Conservation (phyloP, 345 rosid genomes). For the Hibiscus mutabilis region DNA sequence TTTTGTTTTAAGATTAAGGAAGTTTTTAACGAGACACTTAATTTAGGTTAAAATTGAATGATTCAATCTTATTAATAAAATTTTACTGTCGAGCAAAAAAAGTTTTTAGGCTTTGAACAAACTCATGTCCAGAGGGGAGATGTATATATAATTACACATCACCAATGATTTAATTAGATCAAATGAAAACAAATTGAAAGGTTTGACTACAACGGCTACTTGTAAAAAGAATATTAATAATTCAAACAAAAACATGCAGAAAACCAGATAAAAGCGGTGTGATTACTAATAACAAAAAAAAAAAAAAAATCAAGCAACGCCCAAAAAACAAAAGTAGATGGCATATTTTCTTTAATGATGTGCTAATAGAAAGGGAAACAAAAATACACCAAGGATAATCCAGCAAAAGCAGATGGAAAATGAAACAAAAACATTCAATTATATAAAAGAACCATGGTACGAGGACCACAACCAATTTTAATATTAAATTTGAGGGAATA, state of each 20-base stretch:
- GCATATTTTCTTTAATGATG: background rate
- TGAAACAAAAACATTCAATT: background rate
- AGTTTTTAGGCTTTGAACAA: background rate
- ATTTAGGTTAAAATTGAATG: no score
- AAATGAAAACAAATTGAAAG: slow-evolving; percentile 8
- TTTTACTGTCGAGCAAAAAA: no score
- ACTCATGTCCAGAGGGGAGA: background rate
- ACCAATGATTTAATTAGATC: background rate
- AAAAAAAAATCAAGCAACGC: background rate
- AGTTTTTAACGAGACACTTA: no score
- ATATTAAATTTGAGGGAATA: background rate
- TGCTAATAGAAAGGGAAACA: background rate
- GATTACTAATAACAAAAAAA: background rate
- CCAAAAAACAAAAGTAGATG: background rate
- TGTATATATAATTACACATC: background rate
- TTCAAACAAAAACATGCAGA: background rate
- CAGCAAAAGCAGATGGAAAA: background rate
- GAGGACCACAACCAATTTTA: background rate
- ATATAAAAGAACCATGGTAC: background rate
- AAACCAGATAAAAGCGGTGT: background rate
- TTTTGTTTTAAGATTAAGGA: no score
- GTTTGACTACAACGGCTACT: background rate
- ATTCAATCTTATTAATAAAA: no score
- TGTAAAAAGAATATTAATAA: background rate
- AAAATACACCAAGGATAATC: background rate